Evolutionary conservation across 2,329 filamentous ascomycete species (phyloP).

Genomic region (Cadophora gregata): DNA sequence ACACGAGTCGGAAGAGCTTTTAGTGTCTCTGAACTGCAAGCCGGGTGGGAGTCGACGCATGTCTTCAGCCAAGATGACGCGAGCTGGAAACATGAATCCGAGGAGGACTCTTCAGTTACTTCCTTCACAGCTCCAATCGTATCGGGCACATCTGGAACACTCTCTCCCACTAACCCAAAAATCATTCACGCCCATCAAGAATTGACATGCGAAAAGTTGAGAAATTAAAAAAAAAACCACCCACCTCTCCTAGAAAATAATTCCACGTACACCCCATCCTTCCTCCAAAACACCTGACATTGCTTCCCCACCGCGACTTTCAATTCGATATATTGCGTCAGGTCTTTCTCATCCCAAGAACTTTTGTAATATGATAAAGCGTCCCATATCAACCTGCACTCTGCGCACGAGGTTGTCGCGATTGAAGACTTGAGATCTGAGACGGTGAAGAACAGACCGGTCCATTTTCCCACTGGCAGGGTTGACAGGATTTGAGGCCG

Average conservation of each 20-base stretch:
- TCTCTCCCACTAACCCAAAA: too few relatives aligned
- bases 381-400: background rate
- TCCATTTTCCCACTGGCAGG: background rate
- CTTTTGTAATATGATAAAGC: background rate
- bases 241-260: background rate
- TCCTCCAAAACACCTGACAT: background rate
- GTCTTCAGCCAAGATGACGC: background rate
- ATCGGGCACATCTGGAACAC: background rate
- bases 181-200: too few relatives aligned
- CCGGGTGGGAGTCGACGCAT: background rate
- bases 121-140: background rate
- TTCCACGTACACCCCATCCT: background rate
- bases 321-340: background rate
- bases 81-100: background rate
- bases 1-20: background rate
- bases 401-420: background rate
- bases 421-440: background rate
- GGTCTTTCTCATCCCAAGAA: background rate
- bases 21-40: too few relatives aligned
- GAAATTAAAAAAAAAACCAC: too few relatives aligned
- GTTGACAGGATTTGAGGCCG: background rate
- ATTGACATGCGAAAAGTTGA: too few relatives aligned
- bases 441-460: background rate
- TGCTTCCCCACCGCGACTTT: background rate
- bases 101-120: background rate